A percentile compares a stretch with the other conserved stretches of the same genome.
These are phyloP conservation scores for Hirsutella thompsonii DNA, from an alignment of 2,329 filamentous ascomycete genomes.

Conservation along the genomic window DNA sequence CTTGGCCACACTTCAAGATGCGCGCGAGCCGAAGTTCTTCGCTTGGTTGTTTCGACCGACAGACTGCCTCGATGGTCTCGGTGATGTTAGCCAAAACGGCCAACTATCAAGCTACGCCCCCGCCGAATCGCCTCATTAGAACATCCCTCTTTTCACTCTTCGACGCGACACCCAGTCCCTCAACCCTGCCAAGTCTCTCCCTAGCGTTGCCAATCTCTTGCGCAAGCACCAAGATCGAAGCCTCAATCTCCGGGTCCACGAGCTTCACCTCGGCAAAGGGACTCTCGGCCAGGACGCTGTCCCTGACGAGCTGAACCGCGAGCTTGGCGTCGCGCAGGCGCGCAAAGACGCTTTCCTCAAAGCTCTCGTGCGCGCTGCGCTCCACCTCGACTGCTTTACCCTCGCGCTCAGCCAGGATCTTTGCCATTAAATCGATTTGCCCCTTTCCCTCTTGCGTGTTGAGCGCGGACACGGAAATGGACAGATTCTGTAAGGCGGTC, in stretches of 20 bases:
- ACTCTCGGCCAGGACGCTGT: slow-evolving; percentile 40
- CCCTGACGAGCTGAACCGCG: slow-evolving; percentile 35
- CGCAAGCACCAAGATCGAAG: slow-evolving; percentile 31
- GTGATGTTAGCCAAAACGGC: no score
- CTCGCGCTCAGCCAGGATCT: slow-evolving; percentile 24
- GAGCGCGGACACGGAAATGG: slow-evolving; percentile 24
- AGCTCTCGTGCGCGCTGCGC: slow-evolving; percentile 32
- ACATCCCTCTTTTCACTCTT: slow-evolving; percentile 36
- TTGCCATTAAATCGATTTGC: slow-evolving; percentile 19
- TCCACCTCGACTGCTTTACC: slow-evolving; percentile 30
- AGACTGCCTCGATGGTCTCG: no score
- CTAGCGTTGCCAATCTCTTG: slow-evolving; percentile 30
- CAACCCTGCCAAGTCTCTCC: slow-evolving; percentile 23
- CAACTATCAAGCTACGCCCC: no score
- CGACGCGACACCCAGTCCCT: slow-evolving; percentile 20
- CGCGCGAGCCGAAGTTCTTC: no score
- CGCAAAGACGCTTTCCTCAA: slow-evolving; percentile 28
- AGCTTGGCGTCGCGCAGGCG: slow-evolving; percentile 33
- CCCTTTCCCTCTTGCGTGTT: slow-evolving; percentile 13
- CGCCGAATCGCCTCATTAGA: slow-evolving; percentile 21
- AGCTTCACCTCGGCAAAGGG: slow-evolving; percentile 33
- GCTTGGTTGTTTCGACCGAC: no score
- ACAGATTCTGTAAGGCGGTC: slow-evolving; percentile 33
- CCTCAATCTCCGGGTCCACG: slow-evolving; percentile 38
- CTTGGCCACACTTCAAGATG: no score